Conservation (phyloP, 169 alveolate genomes). For the Theileria equi region DNA sequence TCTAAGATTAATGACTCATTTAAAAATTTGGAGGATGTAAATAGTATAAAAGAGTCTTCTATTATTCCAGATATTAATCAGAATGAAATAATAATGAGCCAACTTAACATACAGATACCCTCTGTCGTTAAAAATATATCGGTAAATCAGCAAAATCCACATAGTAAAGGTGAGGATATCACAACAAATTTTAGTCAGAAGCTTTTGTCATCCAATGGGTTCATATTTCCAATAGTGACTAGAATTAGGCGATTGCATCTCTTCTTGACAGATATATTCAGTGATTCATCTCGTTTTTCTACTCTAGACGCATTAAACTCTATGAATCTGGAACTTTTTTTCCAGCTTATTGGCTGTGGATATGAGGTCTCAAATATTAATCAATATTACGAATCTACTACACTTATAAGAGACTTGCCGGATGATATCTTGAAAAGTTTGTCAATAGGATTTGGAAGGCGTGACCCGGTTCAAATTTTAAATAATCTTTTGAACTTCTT, state of each 20-base stretch:
- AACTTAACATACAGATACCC: conserved; percentile 15
- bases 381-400: conserved; percentile 14
- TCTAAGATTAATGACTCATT: conserved; percentile 24
- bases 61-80: neutral
- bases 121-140: conserved; percentile 30
- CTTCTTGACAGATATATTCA: conserved; percentile 3
- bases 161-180: neutral
- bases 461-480: conserved; percentile 23
- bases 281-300: conserved; percentile 8
- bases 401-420: conserved; percentile 1
- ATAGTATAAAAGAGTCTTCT: neutral
- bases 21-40: conserved; percentile 28
- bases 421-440: neutral
- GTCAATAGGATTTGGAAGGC: neutral
- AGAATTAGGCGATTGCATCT: conserved; percentile 41
- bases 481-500: conserved; percentile 23
- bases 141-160: conserved; percentile 22
- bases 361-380: conserved; percentile 10
- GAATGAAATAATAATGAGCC: neutral
- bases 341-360: conserved; percentile 61
- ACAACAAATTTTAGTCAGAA: conserved; percentile 10
- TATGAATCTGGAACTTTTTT: conserved; percentile 42
- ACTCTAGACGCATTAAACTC: conserved; percentile 15
- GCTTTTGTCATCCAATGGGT: conserved; percentile 31
- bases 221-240: conserved; percentile 50